Percentiles rank a stretch among this genome's conserved stretches.
phyloP scores from a whole-genome alignment of 139 green algal genomes.

The Chlamydomonas urium region DNA sequence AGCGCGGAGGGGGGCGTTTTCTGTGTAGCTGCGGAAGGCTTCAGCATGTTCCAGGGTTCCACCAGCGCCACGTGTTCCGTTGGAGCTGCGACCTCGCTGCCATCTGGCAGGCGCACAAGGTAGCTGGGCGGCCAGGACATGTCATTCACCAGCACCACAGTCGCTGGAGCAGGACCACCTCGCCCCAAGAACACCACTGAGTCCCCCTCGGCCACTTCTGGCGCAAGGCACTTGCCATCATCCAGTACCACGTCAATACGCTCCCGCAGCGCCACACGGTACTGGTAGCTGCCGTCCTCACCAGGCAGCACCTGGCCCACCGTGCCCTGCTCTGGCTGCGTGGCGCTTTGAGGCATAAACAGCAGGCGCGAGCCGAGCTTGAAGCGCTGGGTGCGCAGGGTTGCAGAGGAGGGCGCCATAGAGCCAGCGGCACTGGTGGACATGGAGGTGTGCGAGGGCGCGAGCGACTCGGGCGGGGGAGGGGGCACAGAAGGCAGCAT shows the following conservation, averaged over 20 bases:
- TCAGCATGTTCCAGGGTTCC: too few relatives aligned
- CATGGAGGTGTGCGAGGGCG: too few relatives aligned
- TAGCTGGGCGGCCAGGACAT: conserved; percentile 1
- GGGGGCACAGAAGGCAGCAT: too few relatives aligned
- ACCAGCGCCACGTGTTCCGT: not conserved
- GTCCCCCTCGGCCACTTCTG: not conserved
- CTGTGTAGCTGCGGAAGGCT: too few relatives aligned
- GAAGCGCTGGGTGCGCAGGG: conserved; percentile 1
- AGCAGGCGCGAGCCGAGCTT: not conserved
- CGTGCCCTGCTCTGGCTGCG: conserved; percentile 11
- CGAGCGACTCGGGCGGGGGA: too few relatives aligned
- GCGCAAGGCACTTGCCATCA: not conserved
- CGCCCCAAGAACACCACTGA: not conserved
- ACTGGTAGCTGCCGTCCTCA: not conserved
- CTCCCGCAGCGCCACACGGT: not conserved
- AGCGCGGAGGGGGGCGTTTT: too few relatives aligned
- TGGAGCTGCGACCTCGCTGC: not conserved
- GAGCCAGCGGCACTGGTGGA: too few relatives aligned
- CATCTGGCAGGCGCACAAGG: conserved; percentile 3
- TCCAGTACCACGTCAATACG: not conserved
- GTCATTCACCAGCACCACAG: conserved; percentile 1
- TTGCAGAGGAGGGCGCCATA: too few relatives aligned
- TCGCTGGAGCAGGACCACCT: not conserved
- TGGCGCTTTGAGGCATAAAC: not conserved
- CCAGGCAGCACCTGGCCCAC: not conserved